Evolutionary conservation across 2,329 filamentous ascomycete genomes (phyloP).

Genomic region (Fusarium lateritium): DNA sequence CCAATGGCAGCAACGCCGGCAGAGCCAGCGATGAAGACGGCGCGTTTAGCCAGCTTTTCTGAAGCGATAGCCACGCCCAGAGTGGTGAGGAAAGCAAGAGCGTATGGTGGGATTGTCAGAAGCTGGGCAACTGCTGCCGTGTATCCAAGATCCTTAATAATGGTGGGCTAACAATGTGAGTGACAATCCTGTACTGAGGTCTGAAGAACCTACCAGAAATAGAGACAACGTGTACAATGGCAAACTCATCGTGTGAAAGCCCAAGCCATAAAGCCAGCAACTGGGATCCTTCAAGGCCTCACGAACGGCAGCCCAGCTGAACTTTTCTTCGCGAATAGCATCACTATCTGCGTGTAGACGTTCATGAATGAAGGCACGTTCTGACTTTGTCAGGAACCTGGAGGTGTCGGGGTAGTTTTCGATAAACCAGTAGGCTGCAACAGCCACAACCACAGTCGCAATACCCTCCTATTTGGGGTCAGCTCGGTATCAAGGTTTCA

Average conservation of each 20-base stretch:
- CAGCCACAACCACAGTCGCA: conserved; percentile 66
- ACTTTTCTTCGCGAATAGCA: conserved; percentile 76
- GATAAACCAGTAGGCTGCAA: conserved; percentile 71
- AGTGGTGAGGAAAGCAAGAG: conserved; percentile 73
- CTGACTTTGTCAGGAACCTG: conserved; percentile 67
- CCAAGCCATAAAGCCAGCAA: conserved; percentile 80
- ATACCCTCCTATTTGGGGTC: conserved; percentile 63
- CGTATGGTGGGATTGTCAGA: conserved; percentile 75
- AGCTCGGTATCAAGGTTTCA: background rate
- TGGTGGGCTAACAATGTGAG: conserved; percentile 58
- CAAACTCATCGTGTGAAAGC: conserved; percentile 80
- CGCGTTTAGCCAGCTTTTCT: conserved; percentile 70
- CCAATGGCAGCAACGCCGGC: conserved; percentile 71
- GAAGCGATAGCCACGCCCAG: conserved; percentile 71
- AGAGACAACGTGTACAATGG: conserved; percentile 70
- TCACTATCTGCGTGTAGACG: conserved; percentile 79
- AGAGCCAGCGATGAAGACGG: conserved; percentile 74
- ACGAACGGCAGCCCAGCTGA: conserved; percentile 76
- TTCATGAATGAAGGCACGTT: conserved; percentile 71
- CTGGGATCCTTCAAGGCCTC: conserved; percentile 77
- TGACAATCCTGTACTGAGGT: fast-evolving
- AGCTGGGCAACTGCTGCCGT: conserved; percentile 68
- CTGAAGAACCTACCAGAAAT: conserved; percentile 61
- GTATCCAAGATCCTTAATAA: conserved; percentile 69
- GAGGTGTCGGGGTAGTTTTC: conserved; percentile 75